Conservation (phyloP, 2,329 filamentous ascomycete genomes). For the Neoscytalidium dimidiatum region DNA sequence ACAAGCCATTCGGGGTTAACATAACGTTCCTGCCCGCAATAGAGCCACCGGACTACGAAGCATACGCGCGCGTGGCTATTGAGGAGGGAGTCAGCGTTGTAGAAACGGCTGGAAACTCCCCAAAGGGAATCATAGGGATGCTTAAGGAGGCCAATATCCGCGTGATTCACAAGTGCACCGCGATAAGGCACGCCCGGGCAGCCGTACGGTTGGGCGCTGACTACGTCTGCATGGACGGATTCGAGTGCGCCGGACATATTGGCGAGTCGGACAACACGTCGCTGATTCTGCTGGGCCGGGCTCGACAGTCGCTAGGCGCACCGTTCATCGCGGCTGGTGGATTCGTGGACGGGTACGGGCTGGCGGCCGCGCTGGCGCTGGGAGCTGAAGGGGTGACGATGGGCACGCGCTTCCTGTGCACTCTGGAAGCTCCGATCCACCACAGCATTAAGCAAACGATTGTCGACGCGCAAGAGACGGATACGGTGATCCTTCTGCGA, state of each 20-base stretch:
- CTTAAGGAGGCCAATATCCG: conserved; percentile 78
- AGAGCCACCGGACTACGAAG: conserved; percentile 86
- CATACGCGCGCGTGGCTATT: conserved; percentile 89
- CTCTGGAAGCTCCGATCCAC: conserved; percentile 89
- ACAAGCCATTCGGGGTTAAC: conserved; percentile 86
- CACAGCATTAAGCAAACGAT: conserved; percentile 92
- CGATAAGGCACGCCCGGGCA: conserved; percentile 87
- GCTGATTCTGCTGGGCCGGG: conserved; percentile 82
- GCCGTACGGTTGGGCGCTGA: conserved; percentile 94
- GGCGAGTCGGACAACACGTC: conserved; percentile 87
- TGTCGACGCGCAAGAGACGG: conserved; percentile 82
- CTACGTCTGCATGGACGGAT: conserved; percentile 94
- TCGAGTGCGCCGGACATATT: conserved; percentile 92
- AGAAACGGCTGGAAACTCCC: conserved; percentile 88
- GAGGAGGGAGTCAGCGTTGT: conserved; percentile 91
- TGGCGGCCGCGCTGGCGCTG: conserved; percentile 85
- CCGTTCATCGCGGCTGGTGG: conserved; percentile 96
- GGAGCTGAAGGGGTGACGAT: conserved; percentile 97
- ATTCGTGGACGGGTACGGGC: conserved; percentile 90
- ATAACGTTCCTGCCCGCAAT: conserved; percentile 89
- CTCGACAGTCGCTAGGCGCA: conserved; percentile 77
- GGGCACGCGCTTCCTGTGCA: conserved; percentile 98
- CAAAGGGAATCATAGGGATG: conserved; percentile 85
- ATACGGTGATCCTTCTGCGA: conserved; percentile 84
- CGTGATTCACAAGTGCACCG: conserved; percentile 96